phyloP scores from a whole-genome alignment of 1,284 basidiomycete species.

The Boletus albobrunnescens region DNA sequence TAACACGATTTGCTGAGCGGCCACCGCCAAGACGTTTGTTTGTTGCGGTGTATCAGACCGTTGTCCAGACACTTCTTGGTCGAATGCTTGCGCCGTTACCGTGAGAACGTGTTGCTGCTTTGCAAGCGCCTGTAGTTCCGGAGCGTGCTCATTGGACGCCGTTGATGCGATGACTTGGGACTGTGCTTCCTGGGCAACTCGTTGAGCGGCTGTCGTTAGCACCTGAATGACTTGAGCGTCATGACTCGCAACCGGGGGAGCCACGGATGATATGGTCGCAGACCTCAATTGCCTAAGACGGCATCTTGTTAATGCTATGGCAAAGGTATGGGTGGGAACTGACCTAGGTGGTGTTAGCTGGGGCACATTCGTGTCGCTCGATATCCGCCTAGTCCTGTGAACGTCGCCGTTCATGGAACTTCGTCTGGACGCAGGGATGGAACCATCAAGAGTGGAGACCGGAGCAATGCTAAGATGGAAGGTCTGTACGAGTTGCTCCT shows the following conservation, averaged over 20 bases:
- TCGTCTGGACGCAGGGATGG: constrained; percentile 54
- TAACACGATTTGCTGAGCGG: constrained; percentile 73
- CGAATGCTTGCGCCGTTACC: constrained; percentile 71
- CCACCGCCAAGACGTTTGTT: constrained; percentile 55
- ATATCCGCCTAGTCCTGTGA: constrained; percentile 49
- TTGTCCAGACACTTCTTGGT: constrained; percentile 57
- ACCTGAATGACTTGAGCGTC: constrained; percentile 71
- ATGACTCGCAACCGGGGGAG: constrained; percentile 34
- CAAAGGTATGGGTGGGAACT: constrained; percentile 12
- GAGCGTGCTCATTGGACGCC: constrained; percentile 41
- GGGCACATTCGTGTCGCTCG: constrained; percentile 52
- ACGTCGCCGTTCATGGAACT: constrained; percentile 58
- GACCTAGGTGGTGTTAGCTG: constrained; percentile 39
- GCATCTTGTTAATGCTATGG: constrained; percentile 5
- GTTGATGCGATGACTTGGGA: constrained; percentile 56
- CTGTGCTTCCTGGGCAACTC: constrained; percentile 69
- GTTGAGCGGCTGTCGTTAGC: constrained; percentile 67
- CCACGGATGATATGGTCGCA: constrained; percentile 18
- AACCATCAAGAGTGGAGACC: constrained; percentile 59
- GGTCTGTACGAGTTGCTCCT: constrained; percentile 60
- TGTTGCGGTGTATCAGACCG: constrained; percentile 43
- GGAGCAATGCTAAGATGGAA: constrained; percentile 72
- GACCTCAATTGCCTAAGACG: constrained; percentile 28
- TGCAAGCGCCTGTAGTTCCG: constrained; percentile 60
- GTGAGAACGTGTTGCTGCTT: constrained; percentile 79